Percentiles rank a stretch among this genome's conserved stretches.
These are phyloP conservation scores for Cutaneotrichosporon sp. DNA, from an alignment of 1,284 basidiomycete species.

Conservation along the genomic window DNA sequence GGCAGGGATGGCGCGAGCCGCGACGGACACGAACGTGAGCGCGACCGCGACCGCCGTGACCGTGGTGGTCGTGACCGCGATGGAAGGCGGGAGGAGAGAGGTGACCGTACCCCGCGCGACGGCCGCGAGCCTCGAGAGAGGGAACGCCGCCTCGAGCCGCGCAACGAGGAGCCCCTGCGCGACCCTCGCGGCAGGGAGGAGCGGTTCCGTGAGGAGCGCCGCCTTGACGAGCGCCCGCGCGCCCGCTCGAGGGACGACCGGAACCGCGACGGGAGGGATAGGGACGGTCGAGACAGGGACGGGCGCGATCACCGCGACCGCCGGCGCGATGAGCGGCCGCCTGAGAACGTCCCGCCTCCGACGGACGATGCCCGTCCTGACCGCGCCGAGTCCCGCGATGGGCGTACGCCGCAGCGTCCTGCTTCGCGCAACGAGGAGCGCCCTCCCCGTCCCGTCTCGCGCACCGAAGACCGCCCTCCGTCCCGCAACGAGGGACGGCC, in stretches of 20 bases:
- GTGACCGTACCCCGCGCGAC: constrained; percentile 6
- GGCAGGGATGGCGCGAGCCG: constrained; percentile 7
- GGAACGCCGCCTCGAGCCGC: constrained; percentile 9
- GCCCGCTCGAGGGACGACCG: constrained; percentile 3
- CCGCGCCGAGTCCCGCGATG: too few species aligned
- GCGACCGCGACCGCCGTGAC: constrained; percentile 9
- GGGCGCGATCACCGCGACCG: constrained; percentile 4
- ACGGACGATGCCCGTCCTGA: constrained; percentile 2
- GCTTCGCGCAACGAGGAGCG: not conserved
- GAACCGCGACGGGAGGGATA: not conserved
- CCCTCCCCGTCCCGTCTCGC: not conserved
- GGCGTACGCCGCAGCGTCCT: not conserved
- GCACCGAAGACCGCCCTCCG: not conserved
- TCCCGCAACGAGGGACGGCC: not conserved
- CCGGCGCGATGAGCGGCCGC: constrained; percentile 7
- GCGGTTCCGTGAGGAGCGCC: constrained; percentile 2
- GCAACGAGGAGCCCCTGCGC: constrained; percentile 3
- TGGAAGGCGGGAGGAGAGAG: not conserved
- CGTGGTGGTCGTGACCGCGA: constrained; percentile 13
- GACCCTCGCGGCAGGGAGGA: constrained; percentile 1
- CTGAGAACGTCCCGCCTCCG: not conserved
- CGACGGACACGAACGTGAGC: not conserved
- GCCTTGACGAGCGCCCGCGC: not conserved
- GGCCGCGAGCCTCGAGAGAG: constrained; percentile 1
- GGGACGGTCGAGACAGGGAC: constrained; percentile 4